These are phyloP conservation scores for Lithohypha guttulata DNA, from an alignment of 2,329 filamentous ascomycete genomes.

Conservation along the genomic window DNA sequence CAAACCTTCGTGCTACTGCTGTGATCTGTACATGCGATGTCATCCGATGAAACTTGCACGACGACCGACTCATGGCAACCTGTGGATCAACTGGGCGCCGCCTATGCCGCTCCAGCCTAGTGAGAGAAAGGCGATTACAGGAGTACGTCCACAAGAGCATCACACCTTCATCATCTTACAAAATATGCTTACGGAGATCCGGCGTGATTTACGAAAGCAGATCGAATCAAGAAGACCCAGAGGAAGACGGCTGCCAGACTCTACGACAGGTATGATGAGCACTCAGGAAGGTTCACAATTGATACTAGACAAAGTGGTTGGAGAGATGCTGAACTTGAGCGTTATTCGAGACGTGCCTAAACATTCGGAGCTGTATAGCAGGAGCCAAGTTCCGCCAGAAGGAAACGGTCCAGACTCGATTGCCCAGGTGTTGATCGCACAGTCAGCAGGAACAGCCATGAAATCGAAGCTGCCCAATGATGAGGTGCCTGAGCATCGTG, in stretches of 20 bases:
- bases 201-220: slow-evolving; percentile 12
- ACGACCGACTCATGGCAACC: slow-evolving; percentile 23
- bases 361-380: too few relatives aligned
- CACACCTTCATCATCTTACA: slow-evolving; percentile 13
- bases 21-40: slow-evolving; percentile 26
- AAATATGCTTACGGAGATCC: slow-evolving; percentile 11
- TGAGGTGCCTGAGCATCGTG: too few relatives aligned
- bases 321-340: too few relatives aligned
- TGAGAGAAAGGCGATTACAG: background rate
- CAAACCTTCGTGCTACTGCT: slow-evolving; percentile 44
- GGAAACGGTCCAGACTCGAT: too few relatives aligned
- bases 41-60: slow-evolving; percentile 24
- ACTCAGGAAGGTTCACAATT: too few relatives aligned
- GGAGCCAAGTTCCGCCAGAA: too few relatives aligned
- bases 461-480: too few relatives aligned
- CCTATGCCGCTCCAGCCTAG: slow-evolving; percentile 14
- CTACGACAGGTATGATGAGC: slow-evolving; percentile 14
- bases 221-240: slow-evolving; percentile 10
- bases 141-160: slow-evolving; percentile 11
- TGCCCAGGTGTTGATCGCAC: too few relatives aligned
- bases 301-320: too few relatives aligned
- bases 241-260: slow-evolving; percentile 10
- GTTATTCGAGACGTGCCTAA: too few relatives aligned
- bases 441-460: too few relatives aligned
- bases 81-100: slow-evolving; percentile 25